Evolutionary conservation across 176 grass and related monocot species (phyloP).

Genomic region (Hsuehochloa calcarea): DNA sequence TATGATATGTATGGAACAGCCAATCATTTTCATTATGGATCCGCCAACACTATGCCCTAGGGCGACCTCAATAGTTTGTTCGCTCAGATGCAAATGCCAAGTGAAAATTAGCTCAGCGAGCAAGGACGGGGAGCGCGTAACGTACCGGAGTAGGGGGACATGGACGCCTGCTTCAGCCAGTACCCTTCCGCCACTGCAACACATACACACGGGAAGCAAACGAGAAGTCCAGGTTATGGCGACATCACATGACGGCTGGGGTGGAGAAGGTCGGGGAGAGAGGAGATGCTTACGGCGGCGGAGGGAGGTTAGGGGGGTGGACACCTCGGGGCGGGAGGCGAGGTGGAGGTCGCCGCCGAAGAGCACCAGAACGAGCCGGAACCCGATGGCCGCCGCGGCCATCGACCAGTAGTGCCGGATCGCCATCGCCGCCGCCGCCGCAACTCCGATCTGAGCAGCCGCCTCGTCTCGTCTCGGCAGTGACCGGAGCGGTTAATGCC

Average conservation of each 20-base stretch:
- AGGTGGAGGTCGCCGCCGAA: conserved; percentile 71
- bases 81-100: conserved; percentile 1
- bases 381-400: conserved; percentile 57
- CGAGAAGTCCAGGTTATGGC: neutral
- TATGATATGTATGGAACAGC: no score
- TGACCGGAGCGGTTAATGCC: neutral
- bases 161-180: conserved; percentile 90
- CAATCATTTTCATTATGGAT: no score
- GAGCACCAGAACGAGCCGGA: conserved; percentile 61
- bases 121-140: neutral
- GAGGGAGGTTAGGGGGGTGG: conserved; percentile 78
- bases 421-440: conserved; percentile 47
- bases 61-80: neutral
- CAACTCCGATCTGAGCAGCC: conserved; percentile 23
- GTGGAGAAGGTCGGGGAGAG: neutral
- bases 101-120: neutral
- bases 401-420: conserved; percentile 58
- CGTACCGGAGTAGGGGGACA: conserved; percentile 83
- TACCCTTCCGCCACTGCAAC: conserved; percentile 83
- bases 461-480: neutral
- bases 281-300: conserved; percentile 59
- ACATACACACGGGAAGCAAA: conserved; percentile 8
- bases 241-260: neutral
- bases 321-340: conserved; percentile 70
- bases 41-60: neutral